Percentiles rank a stretch among this genome's conserved stretches.
These are phyloP conservation scores for Creolimax fragrantissima DNA, from an alignment of 78 protist genomes.

Conservation along the genomic window DNA sequence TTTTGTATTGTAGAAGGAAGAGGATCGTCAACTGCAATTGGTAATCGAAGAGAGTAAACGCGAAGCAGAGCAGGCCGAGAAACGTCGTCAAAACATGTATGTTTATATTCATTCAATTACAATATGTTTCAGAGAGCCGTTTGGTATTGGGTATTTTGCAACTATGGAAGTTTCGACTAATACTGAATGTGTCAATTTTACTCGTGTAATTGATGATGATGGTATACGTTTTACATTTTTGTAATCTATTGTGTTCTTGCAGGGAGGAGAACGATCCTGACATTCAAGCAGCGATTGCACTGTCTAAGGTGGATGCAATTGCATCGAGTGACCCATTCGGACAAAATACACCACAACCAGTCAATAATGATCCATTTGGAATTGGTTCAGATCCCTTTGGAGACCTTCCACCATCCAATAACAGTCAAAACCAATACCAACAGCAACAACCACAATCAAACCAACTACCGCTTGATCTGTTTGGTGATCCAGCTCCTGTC, in stretches of 20 bases:
- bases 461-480: not conserved
- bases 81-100: not conserved
- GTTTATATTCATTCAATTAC: no score
- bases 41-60: conserved; percentile 16
- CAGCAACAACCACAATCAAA: not conserved
- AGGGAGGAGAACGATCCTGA: conserved; percentile 2
- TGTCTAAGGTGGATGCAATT: not conserved
- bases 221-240: not conserved
- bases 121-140: no score
- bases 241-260: not conserved
- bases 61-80: conserved; percentile 1
- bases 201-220: not conserved
- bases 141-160: no score
- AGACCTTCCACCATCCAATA: not conserved
- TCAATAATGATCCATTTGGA: not conserved
- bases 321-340: not conserved
- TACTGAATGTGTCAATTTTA: not conserved
- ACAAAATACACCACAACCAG: not conserved
- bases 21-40: not conserved
- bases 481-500: not conserved
- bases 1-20: not conserved
- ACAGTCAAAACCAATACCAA: not conserved
- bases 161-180: no score
- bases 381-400: not conserved
- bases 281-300: conserved; percentile 4